Evolutionary conservation across 2,329 filamentous ascomycete species (phyloP).

Genomic region (Aspergillus aculeatus): DNA sequence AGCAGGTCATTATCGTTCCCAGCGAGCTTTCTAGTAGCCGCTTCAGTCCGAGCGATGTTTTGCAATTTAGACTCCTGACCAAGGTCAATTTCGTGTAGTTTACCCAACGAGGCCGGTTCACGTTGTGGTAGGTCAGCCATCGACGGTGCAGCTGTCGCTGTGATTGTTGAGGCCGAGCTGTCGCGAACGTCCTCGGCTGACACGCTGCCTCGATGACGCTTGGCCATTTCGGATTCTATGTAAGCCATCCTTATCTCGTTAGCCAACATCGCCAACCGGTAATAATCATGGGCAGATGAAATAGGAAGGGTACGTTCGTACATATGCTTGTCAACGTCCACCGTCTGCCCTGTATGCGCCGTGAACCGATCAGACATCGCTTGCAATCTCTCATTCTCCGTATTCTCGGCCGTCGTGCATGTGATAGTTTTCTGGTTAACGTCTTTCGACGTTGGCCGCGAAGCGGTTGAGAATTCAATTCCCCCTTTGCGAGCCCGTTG

Average conservation of each 20-base stretch:
- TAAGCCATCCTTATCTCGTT: conserved; percentile 65
- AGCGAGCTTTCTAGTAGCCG: conserved; percentile 44
- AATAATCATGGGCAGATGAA: conserved; percentile 1
- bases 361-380: conserved; percentile 55
- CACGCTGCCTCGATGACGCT: conserved; percentile 40
- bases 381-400: conserved; percentile 36
- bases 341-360: conserved; percentile 57
- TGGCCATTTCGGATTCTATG: conserved; percentile 66
- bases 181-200: conserved; percentile 15
- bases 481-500: conserved; percentile 42
- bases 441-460: conserved; percentile 22
- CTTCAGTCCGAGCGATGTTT: conserved; percentile 47
- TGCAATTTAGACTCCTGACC: conserved; percentile 46
- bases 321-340: conserved; percentile 63
- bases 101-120: conserved; percentile 54
- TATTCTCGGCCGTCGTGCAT: conserved; percentile 29
- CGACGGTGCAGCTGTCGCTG: conserved; percentile 14
- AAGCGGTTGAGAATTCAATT: conserved; percentile 45
- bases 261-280: conserved; percentile 40
- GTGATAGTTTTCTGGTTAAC: conserved; percentile 18
- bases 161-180: conserved; percentile 9
- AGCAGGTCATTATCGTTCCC: conserved; percentile 26
- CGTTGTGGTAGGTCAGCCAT: conserved; percentile 35
- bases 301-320: conserved; percentile 43
- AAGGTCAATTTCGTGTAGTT: conserved; percentile 58